Percentiles rank a stretch among this genome's conserved stretches.
phyloP scores from a whole-genome alignment of 441 rosid genomes.

The Codiaeum variegatum region DNA sequence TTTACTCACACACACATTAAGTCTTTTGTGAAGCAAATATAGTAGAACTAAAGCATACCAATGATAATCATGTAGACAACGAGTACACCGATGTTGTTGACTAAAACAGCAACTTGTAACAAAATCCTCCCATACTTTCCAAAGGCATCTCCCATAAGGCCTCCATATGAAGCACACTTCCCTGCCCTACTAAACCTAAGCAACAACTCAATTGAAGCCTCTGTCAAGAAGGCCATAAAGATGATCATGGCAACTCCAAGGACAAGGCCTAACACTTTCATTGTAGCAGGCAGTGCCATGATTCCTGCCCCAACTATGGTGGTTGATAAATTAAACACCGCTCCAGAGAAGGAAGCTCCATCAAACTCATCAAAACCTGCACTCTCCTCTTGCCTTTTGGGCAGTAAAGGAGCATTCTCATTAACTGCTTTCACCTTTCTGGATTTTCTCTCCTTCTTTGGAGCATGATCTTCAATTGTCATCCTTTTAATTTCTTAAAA shows the following conservation, averaged over 20 bases:
- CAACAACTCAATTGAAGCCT: constrained; percentile 79
- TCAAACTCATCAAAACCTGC: constrained; percentile 72
- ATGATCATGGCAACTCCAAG: constrained; percentile 76
- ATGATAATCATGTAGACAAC: constrained; percentile 96
- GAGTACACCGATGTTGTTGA: constrained; percentile 92
- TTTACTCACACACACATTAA: not conserved
- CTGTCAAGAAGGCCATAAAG: constrained; percentile 89
- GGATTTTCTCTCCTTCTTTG: constrained; percentile 49
- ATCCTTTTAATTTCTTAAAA: constrained; percentile 32
- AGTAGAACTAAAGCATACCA: constrained; percentile 42
- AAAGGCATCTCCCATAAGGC: constrained; percentile 92
- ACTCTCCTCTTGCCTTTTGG: constrained; percentile 43
- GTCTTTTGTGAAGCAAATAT: constrained; percentile 5
- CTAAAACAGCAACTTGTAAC: constrained; percentile 68
- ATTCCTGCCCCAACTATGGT: constrained; percentile 96
- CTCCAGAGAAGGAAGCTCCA: constrained; percentile 94
- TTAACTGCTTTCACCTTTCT: constrained; percentile 40
- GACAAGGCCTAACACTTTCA: constrained; percentile 83
- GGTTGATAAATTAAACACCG: constrained; percentile 88
- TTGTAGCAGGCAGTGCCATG: constrained; percentile 96
- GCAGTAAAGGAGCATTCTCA: constrained; percentile 70
- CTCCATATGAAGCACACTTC: constrained; percentile 67
- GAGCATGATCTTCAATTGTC: constrained; percentile 58
- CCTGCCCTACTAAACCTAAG: constrained; percentile 85
- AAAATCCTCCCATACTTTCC: constrained; percentile 68